phyloP scores from a whole-genome alignment of 1,284 basidiomycete species.

The Pseudozyma hubeiensis region DNA sequence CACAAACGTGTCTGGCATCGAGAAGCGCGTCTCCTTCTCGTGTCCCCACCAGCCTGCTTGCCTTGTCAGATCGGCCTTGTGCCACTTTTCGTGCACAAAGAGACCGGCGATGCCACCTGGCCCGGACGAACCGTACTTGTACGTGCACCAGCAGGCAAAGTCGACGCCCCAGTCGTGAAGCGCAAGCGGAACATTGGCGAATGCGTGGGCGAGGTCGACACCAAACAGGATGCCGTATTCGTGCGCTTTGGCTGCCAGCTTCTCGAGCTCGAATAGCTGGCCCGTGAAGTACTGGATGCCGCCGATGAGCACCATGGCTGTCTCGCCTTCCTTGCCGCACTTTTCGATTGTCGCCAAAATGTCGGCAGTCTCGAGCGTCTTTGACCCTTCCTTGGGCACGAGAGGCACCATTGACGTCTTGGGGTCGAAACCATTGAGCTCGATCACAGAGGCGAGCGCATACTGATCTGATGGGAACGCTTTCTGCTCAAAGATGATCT shows the following conservation, averaged over 20 bases:
- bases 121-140: conserved; percentile 87
- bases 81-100: conserved; percentile 83
- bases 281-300: conserved; percentile 90
- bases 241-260: conserved; percentile 81
- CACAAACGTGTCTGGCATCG: conserved; percentile 85
- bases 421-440: conserved; percentile 82
- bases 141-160: conserved; percentile 77
- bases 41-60: conserved; percentile 99
- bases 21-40: conserved; percentile 84
- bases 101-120: conserved; percentile 95
- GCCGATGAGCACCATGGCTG: conserved; percentile 60
- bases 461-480: conserved; percentile 98
- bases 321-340: conserved; percentile 57
- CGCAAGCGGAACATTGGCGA: conserved; percentile 88
- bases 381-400: conserved; percentile 83
- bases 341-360: conserved; percentile 80
- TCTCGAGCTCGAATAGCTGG: conserved; percentile 89
- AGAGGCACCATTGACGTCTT: conserved; percentile 81
- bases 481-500: conserved; percentile 92
- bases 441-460: conserved; percentile 88
- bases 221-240: conserved; percentile 87
- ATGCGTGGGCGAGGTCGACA: conserved; percentile 95
- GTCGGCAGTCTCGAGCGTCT: conserved; percentile 87
- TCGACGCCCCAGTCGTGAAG: conserved; percentile 95
- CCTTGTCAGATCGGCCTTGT: conserved; percentile 71